Percentiles rank a stretch among this genome's conserved stretches.
These are phyloP conservation scores for Podosphaera fusca DNA, from an alignment of 2,329 filamentous ascomycete species.

Conservation along the genomic window DNA sequence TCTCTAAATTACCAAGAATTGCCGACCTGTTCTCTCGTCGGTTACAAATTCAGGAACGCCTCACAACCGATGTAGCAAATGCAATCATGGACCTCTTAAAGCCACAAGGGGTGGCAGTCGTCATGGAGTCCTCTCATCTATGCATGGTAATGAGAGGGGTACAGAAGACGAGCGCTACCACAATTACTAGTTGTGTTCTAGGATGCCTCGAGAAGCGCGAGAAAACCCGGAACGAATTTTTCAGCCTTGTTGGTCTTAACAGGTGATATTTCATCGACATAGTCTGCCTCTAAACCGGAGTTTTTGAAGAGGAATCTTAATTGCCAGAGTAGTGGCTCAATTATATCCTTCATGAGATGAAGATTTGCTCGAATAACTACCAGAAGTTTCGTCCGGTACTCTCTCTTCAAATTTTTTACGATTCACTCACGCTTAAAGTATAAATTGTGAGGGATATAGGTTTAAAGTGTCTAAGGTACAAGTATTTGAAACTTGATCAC, in stretches of 20 bases:
- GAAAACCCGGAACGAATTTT: constrained; percentile 87
- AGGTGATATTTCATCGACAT: constrained; percentile 16
- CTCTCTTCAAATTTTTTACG: no score
- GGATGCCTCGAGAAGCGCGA: constrained; percentile 81
- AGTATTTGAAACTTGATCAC: no score
- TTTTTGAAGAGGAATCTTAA: no score
- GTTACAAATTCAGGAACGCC: constrained; percentile 83
- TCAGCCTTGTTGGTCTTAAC: constrained; percentile 54
- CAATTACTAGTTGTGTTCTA: constrained; percentile 93
- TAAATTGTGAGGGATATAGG: no score
- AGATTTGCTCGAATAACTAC: no score
- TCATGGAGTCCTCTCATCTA: constrained; percentile 89
- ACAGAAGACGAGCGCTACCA: constrained; percentile 66
- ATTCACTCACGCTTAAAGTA: no score
- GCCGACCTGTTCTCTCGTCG: constrained; percentile 91
- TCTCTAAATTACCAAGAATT: constrained; percentile 86
- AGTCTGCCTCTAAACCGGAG: background rate
- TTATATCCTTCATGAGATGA: no score
- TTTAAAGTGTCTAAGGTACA: no score
- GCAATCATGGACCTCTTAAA: constrained; percentile 83
- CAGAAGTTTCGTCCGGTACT: no score
- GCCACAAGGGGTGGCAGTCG: constrained; percentile 84
- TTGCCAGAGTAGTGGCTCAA: no score
- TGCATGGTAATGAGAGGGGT: constrained; percentile 99
- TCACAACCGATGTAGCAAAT: constrained; percentile 88